These are phyloP conservation scores for Mycosphaerella sp. DNA, from an alignment of 2,329 filamentous ascomycete genomes.

Conservation along the genomic window DNA sequence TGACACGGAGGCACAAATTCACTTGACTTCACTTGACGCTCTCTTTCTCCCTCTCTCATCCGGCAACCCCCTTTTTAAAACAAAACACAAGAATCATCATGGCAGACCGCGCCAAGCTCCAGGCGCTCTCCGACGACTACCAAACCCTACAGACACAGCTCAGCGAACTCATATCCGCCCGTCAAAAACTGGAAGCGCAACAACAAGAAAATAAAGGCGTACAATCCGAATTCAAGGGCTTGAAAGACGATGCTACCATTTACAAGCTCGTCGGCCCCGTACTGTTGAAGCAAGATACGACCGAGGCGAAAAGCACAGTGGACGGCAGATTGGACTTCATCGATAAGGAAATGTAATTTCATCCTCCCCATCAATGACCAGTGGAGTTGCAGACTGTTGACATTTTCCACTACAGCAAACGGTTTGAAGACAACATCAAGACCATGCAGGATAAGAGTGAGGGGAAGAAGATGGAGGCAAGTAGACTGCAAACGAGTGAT, in stretches of 20 bases:
- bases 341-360: conserved; percentile 75
- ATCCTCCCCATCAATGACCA: conserved; percentile 3
- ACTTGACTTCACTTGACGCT: too few species aligned
- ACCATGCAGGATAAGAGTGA: conserved; percentile 60
- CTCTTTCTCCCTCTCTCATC: too few species aligned
- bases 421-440: conserved; percentile 60
- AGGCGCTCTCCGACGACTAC: conserved; percentile 79
- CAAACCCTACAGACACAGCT: conserved; percentile 88
- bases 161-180: conserved; percentile 64
- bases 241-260: conserved; percentile 81
- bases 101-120: conserved; percentile 62
- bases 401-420: conserved; percentile 44
- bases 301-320: conserved; percentile 84
- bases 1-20: too few species aligned
- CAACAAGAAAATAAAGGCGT: conserved; percentile 82
- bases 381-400: not conserved
- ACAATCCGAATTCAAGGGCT: conserved; percentile 85
- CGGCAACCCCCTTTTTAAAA: not conserved
- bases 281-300: conserved; percentile 86
- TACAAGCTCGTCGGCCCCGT: conserved; percentile 95
- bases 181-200: conserved; percentile 90
- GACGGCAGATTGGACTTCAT: conserved; percentile 90
- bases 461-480: conserved; percentile 58
- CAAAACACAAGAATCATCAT: conserved; percentile 22
- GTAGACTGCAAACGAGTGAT: conserved; percentile 18